phyloP scores from a whole-genome alignment of 2,329 filamentous ascomycete genomes.

The Aspergillus sp. region DNA sequence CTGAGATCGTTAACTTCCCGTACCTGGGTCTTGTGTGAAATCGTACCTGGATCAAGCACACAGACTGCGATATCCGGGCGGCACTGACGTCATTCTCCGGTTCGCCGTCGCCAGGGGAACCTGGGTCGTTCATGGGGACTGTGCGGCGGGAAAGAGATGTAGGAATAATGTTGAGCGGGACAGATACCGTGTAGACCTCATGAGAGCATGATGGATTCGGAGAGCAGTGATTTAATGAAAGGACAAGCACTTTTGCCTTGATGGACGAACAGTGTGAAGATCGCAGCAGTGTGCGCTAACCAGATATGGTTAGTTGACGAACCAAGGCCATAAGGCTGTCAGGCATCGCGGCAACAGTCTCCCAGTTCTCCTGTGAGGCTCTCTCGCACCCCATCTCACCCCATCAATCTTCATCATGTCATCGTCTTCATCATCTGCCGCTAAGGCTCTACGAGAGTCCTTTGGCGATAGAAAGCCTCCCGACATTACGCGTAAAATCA shows the following conservation, averaged over 20 bases:
- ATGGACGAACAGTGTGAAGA: not conserved
- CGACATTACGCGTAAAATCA: not conserved
- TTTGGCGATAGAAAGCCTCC: not conserved
- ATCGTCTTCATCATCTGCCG: not conserved
- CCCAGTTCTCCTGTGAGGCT: not conserved
- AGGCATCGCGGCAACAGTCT: not conserved
- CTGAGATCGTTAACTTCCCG: not conserved
- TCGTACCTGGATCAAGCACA: slow-evolving; percentile 4
- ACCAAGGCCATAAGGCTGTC: not conserved
- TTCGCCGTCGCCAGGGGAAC: not conserved
- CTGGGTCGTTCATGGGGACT: not conserved
- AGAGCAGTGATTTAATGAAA: no score
- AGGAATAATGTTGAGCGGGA: no score
- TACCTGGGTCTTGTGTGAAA: not conserved
- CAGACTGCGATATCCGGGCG: not conserved
- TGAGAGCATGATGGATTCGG: no score
- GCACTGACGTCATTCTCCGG: not conserved
- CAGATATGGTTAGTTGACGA: not conserved
- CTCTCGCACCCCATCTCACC: not conserved
- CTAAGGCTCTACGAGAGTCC: not conserved
- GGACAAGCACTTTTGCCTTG: not conserved
- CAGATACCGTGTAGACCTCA: no score
- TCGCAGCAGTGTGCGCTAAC: not conserved
- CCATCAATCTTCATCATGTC: not conserved
- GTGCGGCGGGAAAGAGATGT: no score